Base-by-base conservation (phyloP, 176 grass and related monocot genomes). In the Musa acuminata region DNA sequence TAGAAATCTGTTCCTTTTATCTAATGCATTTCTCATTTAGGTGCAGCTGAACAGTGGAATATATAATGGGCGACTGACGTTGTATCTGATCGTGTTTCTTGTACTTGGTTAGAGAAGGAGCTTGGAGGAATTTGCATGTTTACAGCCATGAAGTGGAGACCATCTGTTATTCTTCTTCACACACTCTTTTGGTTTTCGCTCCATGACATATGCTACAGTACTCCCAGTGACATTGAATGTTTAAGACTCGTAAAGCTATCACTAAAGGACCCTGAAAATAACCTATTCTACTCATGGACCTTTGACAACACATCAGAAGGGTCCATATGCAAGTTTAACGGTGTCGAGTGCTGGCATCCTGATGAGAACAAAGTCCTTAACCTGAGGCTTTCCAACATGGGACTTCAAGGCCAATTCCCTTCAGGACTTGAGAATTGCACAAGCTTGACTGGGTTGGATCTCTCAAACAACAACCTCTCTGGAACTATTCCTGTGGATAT, bases 341-440 rank as follows among this genome's bases (percentile, higher is more conserved):
- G 95, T 8, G 95, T 98, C 8, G 90, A 93, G 57, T 98, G 95
- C 66, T 98, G 95, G 95, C 86, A 98, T 78, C 88, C 88, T 72
- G 93, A 94, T 55, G 95, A 98, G 75, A 98, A 90, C 70, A 84
- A 67, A 80, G 79, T 98, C 35, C 78, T 98, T 52, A 80, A 82
- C 62, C 90, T 98, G 65, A 79, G 24, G 9, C 87, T 98, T 49
- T 80, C 88, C n/a, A 91, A 92, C 80, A 87, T 94, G 82, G 90
- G 84, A 68, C 86, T 98, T 67, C 73, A 80, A 51, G 95, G 95
- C 11, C 58, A 21, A 13, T 98, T 98, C 35, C 95, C 95, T 52
- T 83, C 60, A 16, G 95, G 90, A 6, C 82, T 98, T 49, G 88
- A 86, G 79, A 93, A 94, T n/a, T 98, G 95, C 51, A 91, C 84